Evolutionary conservation across 495 filamentous ascomycete species (phyloP).

Genomic region (Podospora sp.): DNA sequence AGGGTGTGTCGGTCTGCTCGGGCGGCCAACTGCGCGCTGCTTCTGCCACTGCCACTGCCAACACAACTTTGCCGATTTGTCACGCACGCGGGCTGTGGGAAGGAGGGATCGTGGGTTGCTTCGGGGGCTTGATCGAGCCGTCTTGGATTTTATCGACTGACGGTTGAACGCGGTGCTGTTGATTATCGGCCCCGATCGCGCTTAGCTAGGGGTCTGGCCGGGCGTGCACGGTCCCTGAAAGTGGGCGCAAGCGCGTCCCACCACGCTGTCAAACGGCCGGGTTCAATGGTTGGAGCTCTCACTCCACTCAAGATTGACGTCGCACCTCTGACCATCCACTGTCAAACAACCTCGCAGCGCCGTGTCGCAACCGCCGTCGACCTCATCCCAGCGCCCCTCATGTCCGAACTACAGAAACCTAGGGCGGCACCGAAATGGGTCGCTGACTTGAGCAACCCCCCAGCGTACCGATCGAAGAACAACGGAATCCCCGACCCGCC

Average conservation of each 20-base stretch:
- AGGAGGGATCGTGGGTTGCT: neutral
- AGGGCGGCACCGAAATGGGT: constrained; percentile 73
- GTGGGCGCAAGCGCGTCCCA: neutral
- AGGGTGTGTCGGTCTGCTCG: neutral
- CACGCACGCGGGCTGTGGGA: neutral
- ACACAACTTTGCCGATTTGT: neutral
- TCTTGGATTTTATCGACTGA: neutral
- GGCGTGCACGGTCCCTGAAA: neutral
- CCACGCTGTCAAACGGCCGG: constrained; percentile 4
- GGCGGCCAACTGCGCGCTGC: neutral
- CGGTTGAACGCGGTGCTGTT: neutral
- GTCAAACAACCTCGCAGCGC: neutral
- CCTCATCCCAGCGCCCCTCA: constrained; percentile 7
- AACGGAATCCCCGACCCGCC: constrained; percentile 79
- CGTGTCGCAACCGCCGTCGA: neutral
- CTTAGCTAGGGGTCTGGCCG: neutral
- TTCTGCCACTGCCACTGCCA: neutral
- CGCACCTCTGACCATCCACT: neutral
- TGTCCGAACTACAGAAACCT: constrained; percentile 29
- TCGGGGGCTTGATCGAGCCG: neutral
- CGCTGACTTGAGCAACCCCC: constrained; percentile 68
- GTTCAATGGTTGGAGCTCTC: neutral
- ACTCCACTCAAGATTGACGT: neutral
- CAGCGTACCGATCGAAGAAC: constrained; percentile 58
- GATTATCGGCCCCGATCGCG: neutral